Conservation (phyloP, 768 basidiomycete genomes). For the Rubroboletus satanas region DNA sequence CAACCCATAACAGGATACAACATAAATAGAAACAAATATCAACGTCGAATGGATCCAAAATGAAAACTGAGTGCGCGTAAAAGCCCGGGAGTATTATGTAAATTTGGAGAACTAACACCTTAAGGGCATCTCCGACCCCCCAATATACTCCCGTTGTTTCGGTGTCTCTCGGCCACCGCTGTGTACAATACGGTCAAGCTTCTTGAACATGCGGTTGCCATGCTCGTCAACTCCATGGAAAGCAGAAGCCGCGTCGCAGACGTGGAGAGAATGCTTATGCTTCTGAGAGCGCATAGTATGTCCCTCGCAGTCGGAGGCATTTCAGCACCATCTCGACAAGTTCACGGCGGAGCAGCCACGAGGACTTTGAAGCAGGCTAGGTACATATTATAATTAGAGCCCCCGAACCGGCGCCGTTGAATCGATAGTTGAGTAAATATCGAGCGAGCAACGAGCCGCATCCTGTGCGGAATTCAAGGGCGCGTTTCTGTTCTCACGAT, state of each 20-base stretch:
- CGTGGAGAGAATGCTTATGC: neutral
- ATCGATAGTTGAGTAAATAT: no score
- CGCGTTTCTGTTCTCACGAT: no score
- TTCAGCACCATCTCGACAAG: neutral
- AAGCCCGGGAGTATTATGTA: neutral
- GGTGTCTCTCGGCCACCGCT: neutral
- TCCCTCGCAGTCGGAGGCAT: neutral
- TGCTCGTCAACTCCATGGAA: neutral
- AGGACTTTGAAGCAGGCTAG: no score
- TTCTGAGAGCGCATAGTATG: neutral
- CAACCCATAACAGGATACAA: neutral
- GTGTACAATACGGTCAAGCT: neutral
- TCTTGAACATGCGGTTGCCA: neutral
- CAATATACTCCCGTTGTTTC: neutral
- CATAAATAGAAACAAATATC: neutral
- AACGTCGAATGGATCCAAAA: neutral
- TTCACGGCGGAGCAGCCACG: neutral
- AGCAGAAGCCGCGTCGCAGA: neutral
- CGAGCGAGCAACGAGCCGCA: no score
- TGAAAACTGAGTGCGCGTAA: neutral
- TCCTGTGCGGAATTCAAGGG: no score
- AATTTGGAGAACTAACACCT: neutral
- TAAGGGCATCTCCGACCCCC: neutral
- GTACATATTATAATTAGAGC: no score
- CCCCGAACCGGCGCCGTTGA: no score